Evolutionary conservation across 225 moss, liverwort and hornwort species (phyloP).

Genomic region (Pleurozium schreberi): DNA sequence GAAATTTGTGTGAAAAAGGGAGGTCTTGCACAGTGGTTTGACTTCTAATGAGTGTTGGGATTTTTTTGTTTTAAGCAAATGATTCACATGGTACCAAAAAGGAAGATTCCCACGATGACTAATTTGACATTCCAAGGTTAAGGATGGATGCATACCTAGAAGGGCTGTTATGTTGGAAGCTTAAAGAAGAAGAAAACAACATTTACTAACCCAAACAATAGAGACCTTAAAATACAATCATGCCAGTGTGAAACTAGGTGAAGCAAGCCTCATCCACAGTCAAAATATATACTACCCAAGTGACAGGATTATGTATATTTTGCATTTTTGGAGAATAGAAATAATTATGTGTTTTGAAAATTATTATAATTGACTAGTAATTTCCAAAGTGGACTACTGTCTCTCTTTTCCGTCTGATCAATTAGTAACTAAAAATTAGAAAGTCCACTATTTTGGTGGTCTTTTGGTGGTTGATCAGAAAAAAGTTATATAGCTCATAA

Average conservation of each 20-base stretch:
- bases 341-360: not conserved
- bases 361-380: not conserved
- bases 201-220: not conserved
- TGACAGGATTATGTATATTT: not conserved
- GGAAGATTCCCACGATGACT: accelerated
- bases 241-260: not conserved
- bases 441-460: not conserved
- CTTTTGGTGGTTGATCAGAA: not conserved
- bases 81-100: accelerated
- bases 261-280: not conserved
- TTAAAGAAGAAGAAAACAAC: not conserved
- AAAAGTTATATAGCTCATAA: not conserved
- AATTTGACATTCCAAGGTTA: accelerated
- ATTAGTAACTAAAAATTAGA: not conserved
- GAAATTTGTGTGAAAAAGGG: not conserved
- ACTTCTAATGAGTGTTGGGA: not conserved
- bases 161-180: not conserved
- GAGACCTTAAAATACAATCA: not conserved
- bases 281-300: not conserved
- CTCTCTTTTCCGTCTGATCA: not conserved
- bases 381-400: not conserved
- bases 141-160: not conserved
- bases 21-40: not conserved
- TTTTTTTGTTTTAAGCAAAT: not conserved
- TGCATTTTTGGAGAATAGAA: not conserved